Evolutionary conservation across 2,329 filamentous ascomycete genomes (phyloP).

Genomic region (Colletotrichum horii): DNA sequence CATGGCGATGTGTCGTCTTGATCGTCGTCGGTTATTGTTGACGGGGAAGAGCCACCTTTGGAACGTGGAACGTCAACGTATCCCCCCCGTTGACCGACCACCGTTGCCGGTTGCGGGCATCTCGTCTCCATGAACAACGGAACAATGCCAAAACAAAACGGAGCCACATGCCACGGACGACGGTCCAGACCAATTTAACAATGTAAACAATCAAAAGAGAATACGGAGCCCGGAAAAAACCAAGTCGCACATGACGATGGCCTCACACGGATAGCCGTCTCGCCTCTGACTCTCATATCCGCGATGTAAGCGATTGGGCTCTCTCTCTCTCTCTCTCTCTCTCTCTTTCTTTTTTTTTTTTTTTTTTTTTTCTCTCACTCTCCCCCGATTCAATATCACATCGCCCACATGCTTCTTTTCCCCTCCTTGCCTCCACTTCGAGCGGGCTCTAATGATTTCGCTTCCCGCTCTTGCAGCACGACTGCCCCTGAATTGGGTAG

Average conservation of each 20-base stretch:
- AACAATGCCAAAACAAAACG: conserved; percentile 4
- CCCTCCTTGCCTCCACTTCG: neutral
- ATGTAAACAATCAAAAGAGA: neutral
- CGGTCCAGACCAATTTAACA: conserved; percentile 3
- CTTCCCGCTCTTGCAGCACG: conserved; percentile 13
- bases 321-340: neutral
- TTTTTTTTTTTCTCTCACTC: neutral
- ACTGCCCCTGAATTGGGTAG: conserved; percentile 13
- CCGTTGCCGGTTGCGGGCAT: neutral
- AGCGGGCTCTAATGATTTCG: conserved; percentile 15
- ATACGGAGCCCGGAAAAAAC: neutral
- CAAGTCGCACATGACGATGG: conserved; percentile 8
- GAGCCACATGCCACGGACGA: neutral
- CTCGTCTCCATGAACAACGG: neutral
- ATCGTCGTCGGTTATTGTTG: conserved; percentile 6
- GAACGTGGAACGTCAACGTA: neutral
- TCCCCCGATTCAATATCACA: neutral
- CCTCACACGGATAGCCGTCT: neutral
- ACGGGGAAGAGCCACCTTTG: neutral
- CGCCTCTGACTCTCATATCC: neutral
- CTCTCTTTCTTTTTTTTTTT: neutral
- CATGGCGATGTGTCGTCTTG: conserved; percentile 19
- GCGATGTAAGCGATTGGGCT: neutral
- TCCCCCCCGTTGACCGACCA: neutral
- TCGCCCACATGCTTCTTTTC: neutral